Conservation (phyloP, 2,329 filamentous ascomycete species). For the Trichoderma harzianum region DNA sequence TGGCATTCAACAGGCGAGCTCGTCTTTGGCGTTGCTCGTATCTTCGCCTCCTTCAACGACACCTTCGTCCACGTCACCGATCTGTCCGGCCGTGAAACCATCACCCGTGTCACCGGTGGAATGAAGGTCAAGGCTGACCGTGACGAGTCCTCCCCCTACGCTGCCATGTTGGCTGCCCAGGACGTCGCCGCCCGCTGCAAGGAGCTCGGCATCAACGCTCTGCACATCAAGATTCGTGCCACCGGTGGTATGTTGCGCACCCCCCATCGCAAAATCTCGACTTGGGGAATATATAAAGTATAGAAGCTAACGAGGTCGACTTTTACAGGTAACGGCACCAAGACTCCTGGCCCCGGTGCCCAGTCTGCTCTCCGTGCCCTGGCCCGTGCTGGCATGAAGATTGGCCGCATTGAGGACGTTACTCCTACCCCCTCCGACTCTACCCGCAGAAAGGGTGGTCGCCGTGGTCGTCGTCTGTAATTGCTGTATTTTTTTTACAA, state of each 20-base stretch:
- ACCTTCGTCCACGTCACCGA: conserved; percentile 99
- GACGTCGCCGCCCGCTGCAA: conserved; percentile 86
- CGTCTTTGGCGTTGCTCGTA: conserved; percentile 96
- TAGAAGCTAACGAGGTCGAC: background rate
- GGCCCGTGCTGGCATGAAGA: conserved; percentile 99
- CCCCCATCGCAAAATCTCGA: background rate
- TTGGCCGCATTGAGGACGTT: conserved; percentile 98
- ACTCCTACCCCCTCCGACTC: conserved; percentile 99
- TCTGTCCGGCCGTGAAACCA: conserved; percentile 99
- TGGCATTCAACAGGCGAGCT: conserved; percentile 67
- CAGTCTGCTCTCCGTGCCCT: conserved; percentile 98
- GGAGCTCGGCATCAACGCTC: conserved; percentile 75
- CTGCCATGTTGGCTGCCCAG: conserved; percentile 99
- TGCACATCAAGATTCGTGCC: conserved; percentile 99
- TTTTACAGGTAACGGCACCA: conserved; percentile 85
- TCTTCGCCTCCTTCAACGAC: conserved; percentile 91
- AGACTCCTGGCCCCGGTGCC: conserved; percentile 98
- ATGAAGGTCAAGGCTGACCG: conserved; percentile 99
- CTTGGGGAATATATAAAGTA: background rate
- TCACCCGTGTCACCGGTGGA: conserved; percentile 98
- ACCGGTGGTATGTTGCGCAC: conserved; percentile 71
- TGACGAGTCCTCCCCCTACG: conserved; percentile 99
- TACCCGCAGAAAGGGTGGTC: conserved; percentile 99
- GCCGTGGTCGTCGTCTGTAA: conserved; percentile 99
- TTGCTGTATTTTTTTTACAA: conserved; percentile 25